phyloP scores from a whole-genome alignment of 2,329 filamentous ascomycete genomes.

The Claviceps lovelessii region DNA sequence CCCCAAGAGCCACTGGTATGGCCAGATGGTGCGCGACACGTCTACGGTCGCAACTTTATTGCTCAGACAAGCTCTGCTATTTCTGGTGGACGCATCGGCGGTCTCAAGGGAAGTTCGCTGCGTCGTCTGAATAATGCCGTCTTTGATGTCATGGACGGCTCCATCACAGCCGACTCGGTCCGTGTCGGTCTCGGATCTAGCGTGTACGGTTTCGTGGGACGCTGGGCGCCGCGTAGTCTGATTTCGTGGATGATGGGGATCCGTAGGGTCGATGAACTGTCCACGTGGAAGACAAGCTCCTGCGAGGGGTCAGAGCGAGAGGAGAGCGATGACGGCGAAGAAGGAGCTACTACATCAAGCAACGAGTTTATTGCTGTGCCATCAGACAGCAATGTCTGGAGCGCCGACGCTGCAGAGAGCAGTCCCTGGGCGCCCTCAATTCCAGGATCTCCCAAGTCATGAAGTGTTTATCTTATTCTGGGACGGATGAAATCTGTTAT shows the following conservation, averaged over 20 bases:
- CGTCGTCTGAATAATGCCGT: conserved; percentile 73
- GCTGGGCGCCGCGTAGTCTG: conserved; percentile 59
- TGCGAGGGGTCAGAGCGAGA: conserved; percentile 23
- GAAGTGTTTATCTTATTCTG: neutral
- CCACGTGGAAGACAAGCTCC: conserved; percentile 35
- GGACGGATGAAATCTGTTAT: no score
- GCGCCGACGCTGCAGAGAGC: conserved; percentile 26
- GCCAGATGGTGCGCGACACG: conserved; percentile 44
- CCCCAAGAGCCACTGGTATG: conserved; percentile 42
- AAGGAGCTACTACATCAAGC: conserved; percentile 15
- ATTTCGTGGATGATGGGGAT: conserved; percentile 94
- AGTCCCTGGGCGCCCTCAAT: conserved; percentile 29
- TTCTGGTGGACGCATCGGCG: conserved; percentile 42
- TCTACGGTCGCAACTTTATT: conserved; percentile 50
- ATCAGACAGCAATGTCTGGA: conserved; percentile 26
- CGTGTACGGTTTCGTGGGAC: conserved; percentile 73
- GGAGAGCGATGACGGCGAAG: conserved; percentile 22
- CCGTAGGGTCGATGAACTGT: conserved; percentile 43
- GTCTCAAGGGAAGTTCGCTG: conserved; percentile 54
- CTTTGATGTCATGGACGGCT: conserved; percentile 71
- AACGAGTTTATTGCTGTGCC: conserved; percentile 39
- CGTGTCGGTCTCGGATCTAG: conserved; percentile 74
- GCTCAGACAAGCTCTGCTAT: conserved; percentile 40
- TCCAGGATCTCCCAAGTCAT: conserved; percentile 9
- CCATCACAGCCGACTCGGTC: conserved; percentile 46